These are phyloP conservation scores for Acidomyces sp. DNA, from an alignment of 495 filamentous ascomycete species.

Conservation along the genomic window DNA sequence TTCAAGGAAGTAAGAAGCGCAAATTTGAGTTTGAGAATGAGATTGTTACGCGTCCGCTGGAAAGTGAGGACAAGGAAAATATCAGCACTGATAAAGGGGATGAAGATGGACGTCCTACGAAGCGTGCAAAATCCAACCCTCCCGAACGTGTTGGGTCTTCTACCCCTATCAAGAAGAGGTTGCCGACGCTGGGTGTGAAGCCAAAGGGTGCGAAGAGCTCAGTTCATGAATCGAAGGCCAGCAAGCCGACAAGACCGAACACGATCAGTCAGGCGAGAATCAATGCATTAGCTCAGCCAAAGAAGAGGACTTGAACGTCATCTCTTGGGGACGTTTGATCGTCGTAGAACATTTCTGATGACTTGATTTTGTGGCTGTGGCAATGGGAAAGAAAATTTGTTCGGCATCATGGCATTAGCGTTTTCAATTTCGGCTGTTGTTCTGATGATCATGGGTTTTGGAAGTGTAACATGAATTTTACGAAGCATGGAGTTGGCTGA, in stretches of 20 bases:
- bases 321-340: too few relatives aligned
- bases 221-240: background rate
- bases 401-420: too few relatives aligned
- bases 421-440: too few relatives aligned
- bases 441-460: too few relatives aligned
- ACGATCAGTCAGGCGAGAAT: slow-evolving; percentile 27
- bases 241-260: slow-evolving; percentile 6
- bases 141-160: too few relatives aligned
- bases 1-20: slow-evolving; percentile 26
- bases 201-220: slow-evolving; percentile 11
- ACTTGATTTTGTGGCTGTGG: too few relatives aligned
- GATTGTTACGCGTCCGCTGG: background rate
- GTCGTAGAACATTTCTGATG: too few relatives aligned
- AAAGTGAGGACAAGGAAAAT: slow-evolving; percentile 19
- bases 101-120: slow-evolving; percentile 20
- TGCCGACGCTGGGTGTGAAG: slow-evolving; percentile 16
- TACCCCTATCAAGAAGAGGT: slow-evolving; percentile 1
- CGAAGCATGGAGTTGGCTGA: too few relatives aligned
- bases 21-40: slow-evolving; percentile 25
- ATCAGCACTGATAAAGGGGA: slow-evolving; percentile 7
- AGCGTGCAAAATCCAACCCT: slow-evolving; percentile 23
- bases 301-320: slow-evolving; percentile 19
- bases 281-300: slow-evolving; percentile 28
- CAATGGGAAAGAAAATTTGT: too few relatives aligned
- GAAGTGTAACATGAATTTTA: too few relatives aligned